Evolutionary conservation across 192 early-diverging fungal species (phyloP), one percentile per base, ranked within the genome.

Genomic region (Linnemannia exigua): DNA sequence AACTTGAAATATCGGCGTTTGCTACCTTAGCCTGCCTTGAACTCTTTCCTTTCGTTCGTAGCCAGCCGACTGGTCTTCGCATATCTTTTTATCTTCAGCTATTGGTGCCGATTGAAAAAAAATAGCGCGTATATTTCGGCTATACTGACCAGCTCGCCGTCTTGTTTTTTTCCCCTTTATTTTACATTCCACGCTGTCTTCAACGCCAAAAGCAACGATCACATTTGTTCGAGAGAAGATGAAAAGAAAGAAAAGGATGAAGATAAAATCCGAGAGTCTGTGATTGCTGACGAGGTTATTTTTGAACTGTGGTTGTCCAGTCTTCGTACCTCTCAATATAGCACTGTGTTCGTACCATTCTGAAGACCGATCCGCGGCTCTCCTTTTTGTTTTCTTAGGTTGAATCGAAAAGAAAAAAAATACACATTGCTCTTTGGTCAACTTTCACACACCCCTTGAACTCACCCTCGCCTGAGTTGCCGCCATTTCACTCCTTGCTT

Each of bases 51-150:
- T 8, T 48, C 35, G 19, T 19, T 51, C 14, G 48, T 20, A 28
- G 70, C 5, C 48, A 28, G 19, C 28, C 25, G 28, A 38, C 36
- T n/a, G 28, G 20, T 69, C 0, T 17, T 68, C 35, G 16, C n/a
- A 47, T 15, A 28, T 66, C 37, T 41, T 71, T 72, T 72, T 17
- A 1, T 41, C 22, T 22, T 54, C 72, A 74, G 72, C 72, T 50
- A 74, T 54, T 51, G 72, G 72, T 74, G 72, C 72, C 72, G 72
- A 48, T 74, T 74, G 17, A 72, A 74, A 74, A 48, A 63, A 54
- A 54, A 54, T n/a, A 22, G 52, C 6, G 22, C 6, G 9, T 5
- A 22, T 54, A 22, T n/a, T 22, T 17, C 52, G 52, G 22, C 52
- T 3, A 22, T 54, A 7, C 52, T 54, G 1, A 54, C 11, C 58